Evolutionary conservation across 495 filamentous ascomycete genomes (phyloP), one percentile per base, ranked within the genome.

Genomic region (Penicillium coffeae): DNA sequence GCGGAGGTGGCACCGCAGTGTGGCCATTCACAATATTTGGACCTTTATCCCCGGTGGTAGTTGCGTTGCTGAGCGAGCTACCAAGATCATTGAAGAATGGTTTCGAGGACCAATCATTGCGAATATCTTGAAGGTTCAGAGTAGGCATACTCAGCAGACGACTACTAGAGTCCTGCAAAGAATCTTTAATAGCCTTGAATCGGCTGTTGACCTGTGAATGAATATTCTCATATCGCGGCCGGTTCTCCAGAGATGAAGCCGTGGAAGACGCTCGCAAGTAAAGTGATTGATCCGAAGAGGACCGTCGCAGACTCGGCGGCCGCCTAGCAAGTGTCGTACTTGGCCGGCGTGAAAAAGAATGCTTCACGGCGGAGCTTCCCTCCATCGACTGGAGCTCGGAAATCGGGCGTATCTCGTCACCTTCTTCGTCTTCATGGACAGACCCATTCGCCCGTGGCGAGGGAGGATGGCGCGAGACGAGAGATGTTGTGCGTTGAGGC

Each of bases 151-250:
- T 83, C 2, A 84, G 81, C 46, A 91, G 70, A 44, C 81, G 84
- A 63, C 90, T 88, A 48, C 77, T 88, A 9, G 85, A 83, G 58
- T 92, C 91, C 63, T 84, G 82, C 50, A 84, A 80, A 63, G 83
- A 94, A 60, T 97, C 92, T 57, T 82, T 86, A 65, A 97, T 93
- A 2, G 92, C 92, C 69, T 95, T 95, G 55, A 93, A 71, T 21
- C 92, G 79, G 47, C 86, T 88, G 55, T 96, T 97, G 45, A 89
- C 84, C 59, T 88, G 83, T 9, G 72, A 66, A 38, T 84, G 80
- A 6, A 94, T 80, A 68, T 92, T 75, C 42, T 85, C 78, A 65
- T 92, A 97, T 37, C 85, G 80, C n/a, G 81, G 77, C 51, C 93
- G 89, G 57, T 96, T 89, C 2, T 91, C 92, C 5, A 94, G 71